Percentiles rank a stretch among this genome's conserved stretches.
phyloP scores from a whole-genome alignment of 345 rosid species.

The Noccaea bulbosa region DNA sequence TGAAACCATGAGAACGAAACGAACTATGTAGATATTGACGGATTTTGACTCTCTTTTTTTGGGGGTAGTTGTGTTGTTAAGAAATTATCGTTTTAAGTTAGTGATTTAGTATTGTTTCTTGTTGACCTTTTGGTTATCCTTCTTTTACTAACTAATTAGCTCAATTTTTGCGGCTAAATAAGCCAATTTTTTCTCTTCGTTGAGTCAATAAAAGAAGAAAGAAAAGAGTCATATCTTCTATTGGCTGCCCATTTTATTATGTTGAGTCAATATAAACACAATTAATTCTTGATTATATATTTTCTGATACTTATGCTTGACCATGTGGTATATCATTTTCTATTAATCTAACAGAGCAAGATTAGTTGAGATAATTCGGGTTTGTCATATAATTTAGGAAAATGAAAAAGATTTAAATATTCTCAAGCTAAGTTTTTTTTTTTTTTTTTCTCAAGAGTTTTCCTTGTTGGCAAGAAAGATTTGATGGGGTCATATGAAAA shows the following conservation, averaged over 20 bases:
- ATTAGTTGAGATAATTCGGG: constrained; percentile 15
- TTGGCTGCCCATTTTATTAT: constrained; percentile 6
- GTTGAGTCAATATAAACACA: constrained; percentile 36
- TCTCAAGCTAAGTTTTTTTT: not conserved
- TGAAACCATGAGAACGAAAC: constrained; percentile 11
- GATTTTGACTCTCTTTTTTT: constrained; percentile 18
- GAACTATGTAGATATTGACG: constrained; percentile 1
- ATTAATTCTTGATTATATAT: not conserved
- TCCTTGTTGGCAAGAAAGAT: not conserved
- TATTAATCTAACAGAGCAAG: not conserved
- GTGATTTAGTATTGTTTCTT: not conserved
- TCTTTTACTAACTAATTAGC: not conserved
- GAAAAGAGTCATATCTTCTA: constrained; percentile 3
- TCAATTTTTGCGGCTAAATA: constrained; percentile 34
- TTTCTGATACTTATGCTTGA: constrained; percentile 4
- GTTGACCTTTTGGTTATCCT: constrained; percentile 14
- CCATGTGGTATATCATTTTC: constrained; percentile 10
- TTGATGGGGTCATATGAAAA: constrained; percentile 20
- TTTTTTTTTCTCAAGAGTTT: not conserved
- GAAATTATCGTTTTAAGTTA: not conserved
- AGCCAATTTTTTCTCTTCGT: not conserved
- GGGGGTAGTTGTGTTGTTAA: constrained; percentile 20
- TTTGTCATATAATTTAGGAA: constrained; percentile 1
- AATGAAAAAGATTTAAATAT: not conserved
- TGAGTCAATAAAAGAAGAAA: constrained; percentile 27